These are phyloP conservation scores for thale cress (Arabidopsis thaliana) DNA, from an alignment of 345 rosid genomes.

Conservation along the genomic window DNA sequence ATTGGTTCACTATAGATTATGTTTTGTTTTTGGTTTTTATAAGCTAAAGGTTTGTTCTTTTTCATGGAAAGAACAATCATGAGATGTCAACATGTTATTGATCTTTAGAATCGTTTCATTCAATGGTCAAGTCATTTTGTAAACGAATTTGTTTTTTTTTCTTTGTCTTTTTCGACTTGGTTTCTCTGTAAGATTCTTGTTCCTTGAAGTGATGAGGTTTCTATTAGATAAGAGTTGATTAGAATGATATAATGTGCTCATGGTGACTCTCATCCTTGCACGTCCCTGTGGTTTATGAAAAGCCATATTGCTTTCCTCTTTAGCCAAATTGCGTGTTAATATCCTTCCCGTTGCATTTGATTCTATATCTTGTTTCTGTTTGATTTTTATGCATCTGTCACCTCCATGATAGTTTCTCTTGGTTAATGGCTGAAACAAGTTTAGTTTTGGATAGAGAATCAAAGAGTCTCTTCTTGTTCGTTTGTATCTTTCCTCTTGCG, in stretches of 20 bases:
- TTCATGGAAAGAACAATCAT: slow-evolving; percentile 15
- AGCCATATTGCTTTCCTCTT: slow-evolving; percentile 27
- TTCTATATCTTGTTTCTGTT: slow-evolving; percentile 41
- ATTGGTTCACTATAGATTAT: slow-evolving; percentile 20
- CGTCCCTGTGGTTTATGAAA: slow-evolving; percentile 39
- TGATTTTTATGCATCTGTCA: slow-evolving; percentile 33
- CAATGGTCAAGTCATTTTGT: slow-evolving; percentile 13
- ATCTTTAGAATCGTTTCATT: slow-evolving; percentile 27
- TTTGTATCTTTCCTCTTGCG: slow-evolving; percentile 22
- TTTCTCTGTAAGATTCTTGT: slow-evolving; percentile 30
- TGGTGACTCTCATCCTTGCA: slow-evolving; percentile 29
- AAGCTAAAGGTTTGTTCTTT: slow-evolving; percentile 1
- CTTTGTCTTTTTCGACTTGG: not conserved
- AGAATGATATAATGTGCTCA: slow-evolving; percentile 26
- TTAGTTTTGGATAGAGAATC: slow-evolving; percentile 35
- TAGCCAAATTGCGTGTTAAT: not conserved
- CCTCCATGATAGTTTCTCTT: slow-evolving; percentile 27
- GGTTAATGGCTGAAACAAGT: slow-evolving; percentile 30
- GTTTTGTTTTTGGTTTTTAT: slow-evolving; percentile 5
- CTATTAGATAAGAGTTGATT: slow-evolving; percentile 17
- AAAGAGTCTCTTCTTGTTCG: not conserved
- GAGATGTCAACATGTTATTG: slow-evolving; percentile 28
- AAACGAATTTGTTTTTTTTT: not conserved
- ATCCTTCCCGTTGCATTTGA: slow-evolving; percentile 34
- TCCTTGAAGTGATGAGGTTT: slow-evolving; percentile 19